A percentile compares a stretch with the other conserved stretches of the same genome.
Conservation (phyloP, 1,284 basidiomycete species). For the Polyporus tsugae region DNA sequence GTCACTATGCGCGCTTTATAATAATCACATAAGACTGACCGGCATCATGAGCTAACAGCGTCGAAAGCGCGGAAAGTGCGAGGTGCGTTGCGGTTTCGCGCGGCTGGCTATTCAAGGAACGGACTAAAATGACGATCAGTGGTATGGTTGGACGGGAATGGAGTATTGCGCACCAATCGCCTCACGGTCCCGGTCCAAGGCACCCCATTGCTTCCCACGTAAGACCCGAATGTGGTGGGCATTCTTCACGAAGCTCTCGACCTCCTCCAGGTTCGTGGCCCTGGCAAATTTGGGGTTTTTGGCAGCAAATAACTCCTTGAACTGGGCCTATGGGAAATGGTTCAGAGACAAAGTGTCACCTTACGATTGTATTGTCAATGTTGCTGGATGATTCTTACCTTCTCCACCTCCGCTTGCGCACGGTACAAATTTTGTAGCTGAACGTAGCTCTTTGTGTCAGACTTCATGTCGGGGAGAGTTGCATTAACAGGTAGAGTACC, state of each 20-base stretch:
- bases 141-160: neutral
- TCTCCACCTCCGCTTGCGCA: constrained; percentile 74
- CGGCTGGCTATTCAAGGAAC: constrained; percentile 45
- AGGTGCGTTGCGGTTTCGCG: constrained; percentile 71
- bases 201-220: constrained; percentile 73
- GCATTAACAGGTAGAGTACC: constrained; percentile 59
- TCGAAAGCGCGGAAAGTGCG: constrained; percentile 66
- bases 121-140: constrained; percentile 26
- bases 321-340: constrained; percentile 29
- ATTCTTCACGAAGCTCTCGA: constrained; percentile 93
- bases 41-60: constrained; percentile 39
- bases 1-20: neutral
- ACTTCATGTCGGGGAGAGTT: constrained; percentile 96
- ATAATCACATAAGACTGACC: constrained; percentile 24
- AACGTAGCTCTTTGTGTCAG: constrained; percentile 86
- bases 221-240: constrained; percentile 84
- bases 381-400: constrained; percentile 40
- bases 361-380: neutral
- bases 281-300: constrained; percentile 35
- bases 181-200: constrained; percentile 60
- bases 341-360: neutral
- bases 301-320: constrained; percentile 37
- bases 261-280: constrained; percentile 58
- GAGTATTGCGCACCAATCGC: constrained; percentile 62
- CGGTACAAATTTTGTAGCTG: constrained; percentile 84